phyloP scores from a whole-genome alignment of 345 rosid genomes.

The Dipteronia sinensis region DNA sequence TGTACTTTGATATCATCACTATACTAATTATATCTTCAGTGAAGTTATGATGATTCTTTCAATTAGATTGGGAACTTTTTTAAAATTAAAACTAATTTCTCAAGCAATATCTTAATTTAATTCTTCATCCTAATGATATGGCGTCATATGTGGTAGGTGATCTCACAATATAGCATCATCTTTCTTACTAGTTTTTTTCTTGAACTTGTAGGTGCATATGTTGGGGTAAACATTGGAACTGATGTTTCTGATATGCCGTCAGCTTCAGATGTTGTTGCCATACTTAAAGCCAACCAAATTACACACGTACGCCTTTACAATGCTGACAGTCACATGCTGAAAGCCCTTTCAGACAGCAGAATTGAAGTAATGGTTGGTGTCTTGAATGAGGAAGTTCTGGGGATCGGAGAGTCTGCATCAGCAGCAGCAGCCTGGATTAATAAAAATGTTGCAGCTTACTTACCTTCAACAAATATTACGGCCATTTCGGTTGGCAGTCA shows the following conservation, averaged over 20 bases:
- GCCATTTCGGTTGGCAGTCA: constrained; percentile 96
- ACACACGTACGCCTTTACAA: constrained; percentile 88
- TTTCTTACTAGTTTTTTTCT: constrained; percentile 19
- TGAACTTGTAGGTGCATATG: constrained; percentile 61
- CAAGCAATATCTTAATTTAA: not conserved
- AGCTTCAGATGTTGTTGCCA: constrained; percentile 60
- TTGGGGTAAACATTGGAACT: constrained; percentile 89
- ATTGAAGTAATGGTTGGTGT: constrained; percentile 89
- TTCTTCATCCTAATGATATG: not conserved
- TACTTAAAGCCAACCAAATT: constrained; percentile 63
- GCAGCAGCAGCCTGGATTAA: constrained; percentile 88
- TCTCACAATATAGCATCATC: not conserved
- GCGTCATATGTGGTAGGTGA: not conserved
- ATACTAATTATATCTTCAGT: not conserved
- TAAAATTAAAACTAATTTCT: not conserved
- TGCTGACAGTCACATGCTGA: constrained; percentile 83
- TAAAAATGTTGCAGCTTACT: constrained; percentile 74
- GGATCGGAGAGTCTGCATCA: constrained; percentile 77
- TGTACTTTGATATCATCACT: not conserved
- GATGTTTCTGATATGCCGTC: constrained; percentile 74
- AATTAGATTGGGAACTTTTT: not conserved
- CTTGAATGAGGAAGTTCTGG: constrained; percentile 72
- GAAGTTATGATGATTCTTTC: not conserved
- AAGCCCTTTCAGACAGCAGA: constrained; percentile 76
- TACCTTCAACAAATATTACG: constrained; percentile 89